Conservation (phyloP, 345 rosid genomes). For the Mallotus nudiflorus region DNA sequence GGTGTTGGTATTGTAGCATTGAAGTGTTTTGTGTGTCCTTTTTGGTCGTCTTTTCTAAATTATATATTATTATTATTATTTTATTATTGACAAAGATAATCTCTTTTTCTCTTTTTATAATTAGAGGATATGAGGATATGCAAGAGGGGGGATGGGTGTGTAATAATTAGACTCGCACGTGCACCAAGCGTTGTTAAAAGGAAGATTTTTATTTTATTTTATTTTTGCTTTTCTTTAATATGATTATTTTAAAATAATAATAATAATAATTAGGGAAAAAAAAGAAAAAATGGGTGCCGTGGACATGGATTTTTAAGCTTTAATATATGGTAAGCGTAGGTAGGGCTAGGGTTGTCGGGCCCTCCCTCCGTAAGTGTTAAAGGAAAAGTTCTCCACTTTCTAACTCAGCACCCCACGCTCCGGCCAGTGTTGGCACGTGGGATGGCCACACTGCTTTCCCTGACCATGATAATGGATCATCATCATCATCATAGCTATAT, state of each 20-base stretch:
- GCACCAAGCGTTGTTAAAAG: constrained; percentile 21
- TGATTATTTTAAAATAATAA: no score
- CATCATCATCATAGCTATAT: no score
- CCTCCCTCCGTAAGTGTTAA: no score
- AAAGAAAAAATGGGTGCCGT: neutral
- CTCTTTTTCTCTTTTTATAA: constrained; percentile 1
- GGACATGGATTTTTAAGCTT: constrained; percentile 30
- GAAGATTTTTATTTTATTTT: no score
- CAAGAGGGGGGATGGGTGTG: constrained; percentile 34
- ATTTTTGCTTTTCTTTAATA: no score
- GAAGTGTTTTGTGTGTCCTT: no score
- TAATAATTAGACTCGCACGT: constrained; percentile 69
- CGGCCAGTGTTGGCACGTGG: constrained; percentile 47
- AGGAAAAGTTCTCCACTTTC: constrained; percentile 32
- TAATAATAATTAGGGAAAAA: neutral
- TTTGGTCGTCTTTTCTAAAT: no score
- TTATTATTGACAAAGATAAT: neutral
- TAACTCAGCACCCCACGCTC: constrained; percentile 38
- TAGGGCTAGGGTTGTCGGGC: constrained; percentile 43
- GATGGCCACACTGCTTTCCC: constrained; percentile 25
- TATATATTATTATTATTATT: neutral
- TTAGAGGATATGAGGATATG: constrained; percentile 26
- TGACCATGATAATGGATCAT: constrained; percentile 27
- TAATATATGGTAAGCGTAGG: no score
- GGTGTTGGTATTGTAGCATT: no score